Conservation (phyloP, 768 basidiomycete genomes). For the Paxillus ammoniavirescens region DNA sequence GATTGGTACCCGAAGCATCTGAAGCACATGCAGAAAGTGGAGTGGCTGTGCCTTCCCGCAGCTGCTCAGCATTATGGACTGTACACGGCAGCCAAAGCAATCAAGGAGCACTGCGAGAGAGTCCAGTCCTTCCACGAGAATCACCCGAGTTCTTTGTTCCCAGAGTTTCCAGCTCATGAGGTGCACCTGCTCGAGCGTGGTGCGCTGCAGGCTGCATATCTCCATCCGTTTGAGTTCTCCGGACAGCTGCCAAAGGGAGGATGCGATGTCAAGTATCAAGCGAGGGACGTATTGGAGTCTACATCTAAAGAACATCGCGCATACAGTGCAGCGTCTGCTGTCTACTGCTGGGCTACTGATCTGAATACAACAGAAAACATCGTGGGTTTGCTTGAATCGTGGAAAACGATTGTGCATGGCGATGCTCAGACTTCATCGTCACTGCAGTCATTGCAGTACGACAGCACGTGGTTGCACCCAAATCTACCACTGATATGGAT, state of each 20-base stretch:
- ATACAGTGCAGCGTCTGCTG: conserved; percentile 11
- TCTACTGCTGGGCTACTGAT: background rate
- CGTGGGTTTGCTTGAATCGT: conserved; percentile 8
- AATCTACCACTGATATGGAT: conserved; percentile 25
- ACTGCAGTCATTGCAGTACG: conserved; percentile 27
- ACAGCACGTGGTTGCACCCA: conserved; percentile 26
- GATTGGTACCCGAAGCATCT: conserved; percentile 39
- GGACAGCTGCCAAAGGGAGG: background rate
- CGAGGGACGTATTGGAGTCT: conserved; percentile 6
- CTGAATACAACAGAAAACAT: background rate
- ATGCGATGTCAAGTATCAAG: conserved; percentile 10
- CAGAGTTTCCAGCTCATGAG: conserved; percentile 3
- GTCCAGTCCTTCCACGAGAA: conserved; percentile 12
- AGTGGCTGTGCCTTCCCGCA: conserved; percentile 25
- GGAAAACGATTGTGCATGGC: background rate
- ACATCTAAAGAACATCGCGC: conserved; percentile 13
- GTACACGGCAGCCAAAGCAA: conserved; percentile 19
- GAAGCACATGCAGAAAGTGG: conserved; percentile 38
- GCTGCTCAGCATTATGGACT: conserved; percentile 34
- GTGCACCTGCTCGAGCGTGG: conserved; percentile 17
- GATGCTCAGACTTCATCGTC: background rate
- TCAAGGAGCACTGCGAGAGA: conserved; percentile 26
- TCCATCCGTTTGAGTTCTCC: conserved; percentile 14
- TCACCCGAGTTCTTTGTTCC: background rate
- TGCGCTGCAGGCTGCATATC: conserved; percentile 11